A percentile compares a stretch with the other conserved stretches of the same genome.
Conservation (phyloP, 1,284 basidiomycete genomes). For the Sporisorium iseilematis-ciliati region DNA sequence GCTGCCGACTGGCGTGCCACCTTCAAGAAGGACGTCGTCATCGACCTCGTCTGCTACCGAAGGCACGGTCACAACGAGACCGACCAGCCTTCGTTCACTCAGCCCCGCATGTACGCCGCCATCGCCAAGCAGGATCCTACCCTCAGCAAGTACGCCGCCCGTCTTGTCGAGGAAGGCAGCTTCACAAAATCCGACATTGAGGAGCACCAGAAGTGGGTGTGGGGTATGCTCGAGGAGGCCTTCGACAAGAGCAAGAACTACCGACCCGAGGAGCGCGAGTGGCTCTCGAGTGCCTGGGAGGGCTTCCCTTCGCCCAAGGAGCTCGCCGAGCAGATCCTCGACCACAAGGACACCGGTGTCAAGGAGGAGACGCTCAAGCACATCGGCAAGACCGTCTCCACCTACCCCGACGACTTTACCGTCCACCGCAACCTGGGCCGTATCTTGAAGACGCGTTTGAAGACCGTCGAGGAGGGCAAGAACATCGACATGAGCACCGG, state of each 20-base stretch:
- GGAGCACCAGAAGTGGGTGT: conserved; percentile 99
- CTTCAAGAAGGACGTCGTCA: conserved; percentile 98
- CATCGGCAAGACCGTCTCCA: conserved; percentile 87
- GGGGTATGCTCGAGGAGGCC: conserved; percentile 97
- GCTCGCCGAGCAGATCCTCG: conserved; percentile 90
- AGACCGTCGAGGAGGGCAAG: conserved; percentile 87
- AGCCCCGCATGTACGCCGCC: conserved; percentile 98
- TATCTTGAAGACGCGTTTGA: conserved; percentile 87
- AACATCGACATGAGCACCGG: conserved; percentile 99
- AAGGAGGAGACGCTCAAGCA: conserved; percentile 83
- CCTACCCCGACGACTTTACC: conserved; percentile 84
- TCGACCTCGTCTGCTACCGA: conserved; percentile 99
- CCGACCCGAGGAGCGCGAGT: conserved; percentile 81
- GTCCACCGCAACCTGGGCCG: conserved; percentile 94
- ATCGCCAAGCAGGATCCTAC: conserved; percentile 95
- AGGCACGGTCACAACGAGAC: conserved; percentile 99
- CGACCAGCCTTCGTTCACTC: conserved; percentile 98
- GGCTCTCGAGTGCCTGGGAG: conserved; percentile 97
- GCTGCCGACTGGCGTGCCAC: conserved; percentile 98
- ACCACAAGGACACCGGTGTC: conserved; percentile 87
- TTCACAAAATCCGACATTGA: conserved; percentile 97
- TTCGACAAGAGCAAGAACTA: conserved; percentile 92
- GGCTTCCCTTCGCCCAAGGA: conserved; percentile 98
- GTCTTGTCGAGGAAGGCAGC: conserved; percentile 88
- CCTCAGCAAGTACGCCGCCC: conserved; percentile 90